These are phyloP conservation scores for Pichia paraexigua DNA, from an alignment of 805 yeast species.

Conservation along the genomic window DNA sequence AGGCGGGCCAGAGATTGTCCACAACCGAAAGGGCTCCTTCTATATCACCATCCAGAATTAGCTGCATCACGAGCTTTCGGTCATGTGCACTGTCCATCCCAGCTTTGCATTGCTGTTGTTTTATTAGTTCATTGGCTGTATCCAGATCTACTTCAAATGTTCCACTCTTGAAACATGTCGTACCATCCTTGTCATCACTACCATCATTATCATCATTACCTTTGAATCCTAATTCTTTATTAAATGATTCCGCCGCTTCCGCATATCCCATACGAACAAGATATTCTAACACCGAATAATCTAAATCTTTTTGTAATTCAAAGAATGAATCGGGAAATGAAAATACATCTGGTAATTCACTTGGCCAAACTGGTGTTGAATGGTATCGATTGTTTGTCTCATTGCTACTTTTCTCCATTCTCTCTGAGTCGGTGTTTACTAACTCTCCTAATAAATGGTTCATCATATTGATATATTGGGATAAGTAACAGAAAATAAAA, in stretches of 20 bases:
- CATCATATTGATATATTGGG: not conserved
- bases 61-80: not conserved
- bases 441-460: not conserved
- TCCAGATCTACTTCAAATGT: slow-evolving; percentile 2
- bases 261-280: slow-evolving; percentile 11
- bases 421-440: not conserved
- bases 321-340: slow-evolving; percentile 8
- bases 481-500: too few relatives aligned
- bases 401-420: not conserved
- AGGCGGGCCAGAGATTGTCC: not conserved
- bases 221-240: slow-evolving; percentile 34
- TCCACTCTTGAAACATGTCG: not conserved
- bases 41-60: not conserved
- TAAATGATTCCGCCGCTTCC: slow-evolving; percentile 5
- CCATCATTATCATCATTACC: too few relatives aligned
- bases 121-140: not conserved
- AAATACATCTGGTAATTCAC: slow-evolving; percentile 11
- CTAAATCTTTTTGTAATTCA: slow-evolving; percentile 7
- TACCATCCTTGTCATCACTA: too few relatives aligned
- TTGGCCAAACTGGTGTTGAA: slow-evolving; percentile 8
- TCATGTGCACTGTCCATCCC: not conserved
- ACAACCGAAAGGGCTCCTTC: not conserved
- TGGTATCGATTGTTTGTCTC: not conserved
- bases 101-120: not conserved
- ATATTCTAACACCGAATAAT: slow-evolving; percentile 4